A percentile compares a stretch with the other conserved stretches of the same genome.
phyloP scores from a whole-genome alignment of 2,329 filamentous ascomycete species.

The Aspergillus carbonarius region DNA sequence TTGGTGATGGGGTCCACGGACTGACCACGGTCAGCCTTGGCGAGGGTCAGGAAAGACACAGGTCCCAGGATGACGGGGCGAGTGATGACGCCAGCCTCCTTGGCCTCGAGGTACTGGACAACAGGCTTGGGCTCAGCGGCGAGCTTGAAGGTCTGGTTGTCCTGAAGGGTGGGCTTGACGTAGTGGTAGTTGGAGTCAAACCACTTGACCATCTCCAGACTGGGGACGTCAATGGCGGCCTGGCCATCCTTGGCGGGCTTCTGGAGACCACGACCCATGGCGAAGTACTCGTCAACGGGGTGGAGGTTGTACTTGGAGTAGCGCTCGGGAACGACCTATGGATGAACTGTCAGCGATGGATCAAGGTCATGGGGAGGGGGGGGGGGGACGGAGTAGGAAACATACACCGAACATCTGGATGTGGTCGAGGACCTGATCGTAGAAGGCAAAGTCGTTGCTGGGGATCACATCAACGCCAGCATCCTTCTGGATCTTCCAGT shows the following conservation, averaged over 20 bases:
- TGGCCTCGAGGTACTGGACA: constrained; percentile 91
- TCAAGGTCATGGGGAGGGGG: constrained; percentile 11
- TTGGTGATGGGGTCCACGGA: constrained; percentile 90
- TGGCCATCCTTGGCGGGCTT: constrained; percentile 61
- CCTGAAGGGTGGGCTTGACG: constrained; percentile 97
- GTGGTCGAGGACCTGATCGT: constrained; percentile 96
- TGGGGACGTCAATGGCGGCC: constrained; percentile 76
- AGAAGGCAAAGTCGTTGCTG: constrained; percentile 99
- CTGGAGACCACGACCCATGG: constrained; percentile 98
- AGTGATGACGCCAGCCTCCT: constrained; percentile 90
- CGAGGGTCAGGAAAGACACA: constrained; percentile 95
- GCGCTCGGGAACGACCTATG: constrained; percentile 81
- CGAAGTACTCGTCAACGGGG: constrained; percentile 94
- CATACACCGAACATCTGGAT: constrained; percentile 96
- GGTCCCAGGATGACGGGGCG: constrained; percentile 93
- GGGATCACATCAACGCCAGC: constrained; percentile 97
- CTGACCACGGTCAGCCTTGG: constrained; percentile 96
- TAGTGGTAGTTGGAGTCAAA: constrained; percentile 99
- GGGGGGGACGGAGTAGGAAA: too few relatives aligned
- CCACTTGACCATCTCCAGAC: constrained; percentile 99
- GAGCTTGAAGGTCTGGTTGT: constrained; percentile 96
- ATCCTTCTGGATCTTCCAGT: constrained; percentile 99
- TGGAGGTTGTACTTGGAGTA: constrained; percentile 89
- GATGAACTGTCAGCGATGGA: constrained; percentile 23
- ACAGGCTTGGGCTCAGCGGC: constrained; percentile 87